Base-by-base conservation (phyloP, 2,329 filamentous ascomycete genomes). In the Camptophora hylomeconis region DNA sequence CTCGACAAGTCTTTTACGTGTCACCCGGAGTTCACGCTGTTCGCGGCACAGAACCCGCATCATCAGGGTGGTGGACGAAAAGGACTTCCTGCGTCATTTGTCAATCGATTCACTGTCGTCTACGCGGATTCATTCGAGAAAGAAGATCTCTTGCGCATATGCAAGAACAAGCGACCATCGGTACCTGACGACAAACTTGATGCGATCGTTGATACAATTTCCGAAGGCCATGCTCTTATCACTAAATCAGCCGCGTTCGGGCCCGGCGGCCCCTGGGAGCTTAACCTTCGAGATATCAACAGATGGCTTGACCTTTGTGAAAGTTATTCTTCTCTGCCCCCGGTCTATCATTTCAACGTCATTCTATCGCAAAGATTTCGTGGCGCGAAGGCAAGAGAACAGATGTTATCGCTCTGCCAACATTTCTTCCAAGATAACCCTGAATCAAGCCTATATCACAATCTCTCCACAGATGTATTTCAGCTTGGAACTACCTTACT, bases 71-170 rank as follows among this genome's bases (percentile, higher is more conserved):
- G 89, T 39, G 89, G 89, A 7, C 73, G 89, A 44, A 98, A 98
- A 55, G 89, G 89, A 20, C 61, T 98, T 19, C 89, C 89, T 2
- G 80, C 80, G 33, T 95, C 89, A 1, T 98, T 98, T 47, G 89
- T 98, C 38, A 95, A 98, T 52, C 80, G 92, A 24, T 98, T 98
- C 52, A 89, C 92, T 20, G 87, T 98, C 11, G 92, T 98, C 0
- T 95, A 95, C 55, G 84, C 89, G 33, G 89, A 98, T 48, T 71
- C 84, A 4, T 89, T 98, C 50, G 78, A 69, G 10, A 65, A 78
- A 15, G 69, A 81, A 17, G 89, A 98, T 58, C 57, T 98, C 35
- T 67, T 77, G 35, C 61, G 79, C 25, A 95, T 98, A 39, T 92
- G 84, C 25, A 63, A 67, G 15, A 79, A 78, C 42, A 73, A 80